Evolutionary conservation across 805 yeast genomes (phyloP).

Genomic region (Kodamaea lidongshanica): DNA sequence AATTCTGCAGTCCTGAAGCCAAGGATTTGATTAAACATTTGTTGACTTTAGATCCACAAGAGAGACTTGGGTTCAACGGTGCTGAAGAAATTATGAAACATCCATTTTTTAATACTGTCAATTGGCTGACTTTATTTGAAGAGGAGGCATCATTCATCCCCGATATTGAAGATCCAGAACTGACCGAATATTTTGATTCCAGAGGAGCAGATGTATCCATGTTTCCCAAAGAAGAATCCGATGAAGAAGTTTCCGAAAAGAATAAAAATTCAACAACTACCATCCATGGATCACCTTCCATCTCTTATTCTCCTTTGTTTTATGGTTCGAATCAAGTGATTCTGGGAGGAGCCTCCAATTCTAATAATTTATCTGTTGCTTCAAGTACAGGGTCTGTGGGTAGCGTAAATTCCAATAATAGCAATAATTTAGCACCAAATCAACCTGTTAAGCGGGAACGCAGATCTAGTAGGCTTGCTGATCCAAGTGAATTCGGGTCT

Average conservation of each 20-base stretch:
- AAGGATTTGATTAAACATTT: conserved; percentile 65
- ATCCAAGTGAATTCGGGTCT: conserved; percentile 80
- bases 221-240: conserved; percentile 47
- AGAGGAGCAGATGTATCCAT: conserved; percentile 77
- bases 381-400: conserved; percentile 10
- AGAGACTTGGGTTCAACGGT: conserved; percentile 74
- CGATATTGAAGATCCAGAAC: conserved; percentile 66
- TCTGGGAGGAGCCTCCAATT: conserved; percentile 2
- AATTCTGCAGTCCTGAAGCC: conserved; percentile 58
- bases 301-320: conserved; percentile 5
- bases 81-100: conserved; percentile 74
- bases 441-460: conserved; percentile 46
- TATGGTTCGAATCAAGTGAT: conserved; percentile 8
- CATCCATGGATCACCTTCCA: conserved; percentile 14
- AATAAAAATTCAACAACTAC: conserved; percentile 9
- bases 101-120: conserved; percentile 63
- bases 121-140: conserved; percentile 68
- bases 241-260: conserved; percentile 25
- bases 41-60: conserved; percentile 54
- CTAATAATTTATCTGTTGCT: conserved; percentile 2
- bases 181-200: conserved; percentile 83
- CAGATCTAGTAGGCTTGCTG: conserved; percentile 66
- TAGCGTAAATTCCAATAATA: conserved; percentile 5
- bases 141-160: conserved; percentile 85
- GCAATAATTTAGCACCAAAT: conserved; percentile 12